These are phyloP conservation scores for Lojkania enalia DNA, from an alignment of 2,329 filamentous ascomycete genomes.

Conservation along the genomic window DNA sequence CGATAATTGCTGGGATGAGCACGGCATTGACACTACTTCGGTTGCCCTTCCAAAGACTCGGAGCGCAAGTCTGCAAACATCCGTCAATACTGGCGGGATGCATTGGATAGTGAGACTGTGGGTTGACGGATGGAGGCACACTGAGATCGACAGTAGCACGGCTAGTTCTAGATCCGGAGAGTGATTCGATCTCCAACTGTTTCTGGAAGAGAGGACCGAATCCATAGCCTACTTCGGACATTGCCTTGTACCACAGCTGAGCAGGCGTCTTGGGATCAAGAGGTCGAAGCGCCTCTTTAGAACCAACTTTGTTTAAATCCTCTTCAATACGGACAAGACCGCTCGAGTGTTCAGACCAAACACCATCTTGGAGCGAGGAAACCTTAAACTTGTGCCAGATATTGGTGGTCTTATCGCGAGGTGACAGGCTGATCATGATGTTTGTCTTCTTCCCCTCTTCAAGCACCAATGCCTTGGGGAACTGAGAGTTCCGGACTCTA, in stretches of 20 bases:
- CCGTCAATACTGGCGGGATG: conserved; percentile 32
- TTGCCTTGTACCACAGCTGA: conserved; percentile 22
- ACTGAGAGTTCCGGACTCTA: conserved; percentile 2
- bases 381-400: conserved; percentile 8
- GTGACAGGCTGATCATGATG: background rate
- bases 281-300: too few relatives aligned
- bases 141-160: conserved; percentile 7
- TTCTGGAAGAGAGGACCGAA: conserved; percentile 24
- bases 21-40: conserved; percentile 12
- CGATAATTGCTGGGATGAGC: conserved; percentile 24
- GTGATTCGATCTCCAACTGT: conserved; percentile 12
- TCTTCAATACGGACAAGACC: background rate
- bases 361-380: conserved; percentile 16
- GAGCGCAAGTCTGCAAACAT: conserved; percentile 27
- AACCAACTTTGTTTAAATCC: too few relatives aligned
- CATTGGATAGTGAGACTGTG: conserved; percentile 24
- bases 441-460: background rate
- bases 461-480: background rate
- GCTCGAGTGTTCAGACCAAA: background rate
- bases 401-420: background rate
- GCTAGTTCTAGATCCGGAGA: conserved; percentile 3
- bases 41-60: conserved; percentile 23
- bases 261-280: conserved; percentile 5
- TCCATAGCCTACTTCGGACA: conserved; percentile 16
- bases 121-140: conserved; percentile 15